Evolutionary conservation across 805 yeast species (phyloP), one percentile per base, ranked within the genome.

Genomic region (Metschnikowia santaceciliae): DNA sequence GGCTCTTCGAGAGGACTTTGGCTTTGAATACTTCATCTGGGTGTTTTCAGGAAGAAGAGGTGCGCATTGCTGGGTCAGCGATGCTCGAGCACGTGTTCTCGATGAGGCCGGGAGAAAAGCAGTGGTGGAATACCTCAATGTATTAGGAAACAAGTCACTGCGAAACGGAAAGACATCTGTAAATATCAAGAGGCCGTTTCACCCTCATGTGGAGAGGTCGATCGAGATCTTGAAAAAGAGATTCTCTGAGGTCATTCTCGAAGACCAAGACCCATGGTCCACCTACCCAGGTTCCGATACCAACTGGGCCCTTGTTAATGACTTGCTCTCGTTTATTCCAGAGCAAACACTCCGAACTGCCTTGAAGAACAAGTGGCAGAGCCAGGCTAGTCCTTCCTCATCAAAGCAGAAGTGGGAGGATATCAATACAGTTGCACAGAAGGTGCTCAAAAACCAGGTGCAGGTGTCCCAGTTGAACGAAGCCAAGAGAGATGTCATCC

Each of bases 1-100:
- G 1, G 86, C 96, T 0, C 74, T 94, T 47, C 72, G 81, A 47
- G 90, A 89, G 46, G 98, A 92, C 67, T 94, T 94, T 68, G 98
- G 97, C 0, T 91, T 88, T 66, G 72, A 82, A 53, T 84, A 89
- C 67, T 74, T 90, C 63, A 75, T 94, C 46, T 94, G 98, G 98
- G 96, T 92, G 4, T 94, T 89, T 64, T 90, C 97, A 0, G 99
- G 99, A 43, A 86, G 99, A 76, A 88, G 99, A 79, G 99, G 99
- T 68, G 96, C 95, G 14, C 99, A 94, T 76, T 95, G 98, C 62
- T 94, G 99, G 99, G 78, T 94, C 22, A 88, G 96, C 68, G 99
- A 94, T 65, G 69, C 78, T 49, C 73, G 91, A 44, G 97, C 97
- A 0, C 73, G 97, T 50, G 61, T 66, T 1, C 68, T 94, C 54